These are phyloP conservation scores for Lyophyllum semitale DNA, from an alignment of 768 basidiomycete genomes.

Conservation along the genomic window DNA sequence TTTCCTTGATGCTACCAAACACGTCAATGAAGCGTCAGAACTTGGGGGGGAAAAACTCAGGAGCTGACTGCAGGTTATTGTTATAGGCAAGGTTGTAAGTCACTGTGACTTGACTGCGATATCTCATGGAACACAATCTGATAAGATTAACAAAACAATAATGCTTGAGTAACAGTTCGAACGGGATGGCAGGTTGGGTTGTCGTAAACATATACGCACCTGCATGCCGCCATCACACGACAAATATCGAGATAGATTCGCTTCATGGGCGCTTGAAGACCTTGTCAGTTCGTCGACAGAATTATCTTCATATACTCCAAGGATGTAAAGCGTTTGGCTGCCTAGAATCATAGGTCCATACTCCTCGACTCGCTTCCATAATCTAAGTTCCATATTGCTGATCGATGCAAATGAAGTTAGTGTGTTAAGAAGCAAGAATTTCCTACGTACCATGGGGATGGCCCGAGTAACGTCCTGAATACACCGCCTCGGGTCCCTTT, in stretches of 20 bases:
- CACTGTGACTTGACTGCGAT: too few relatives aligned
- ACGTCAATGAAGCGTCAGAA: too few relatives aligned
- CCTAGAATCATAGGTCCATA: conserved; percentile 2
- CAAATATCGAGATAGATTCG: not conserved
- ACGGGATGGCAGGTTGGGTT: not conserved
- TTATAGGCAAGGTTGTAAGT: too few relatives aligned
- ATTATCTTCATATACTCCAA: conserved; percentile 19
- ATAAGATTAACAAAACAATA: too few relatives aligned
- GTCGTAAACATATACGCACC: not conserved
- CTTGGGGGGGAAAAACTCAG: too few relatives aligned
- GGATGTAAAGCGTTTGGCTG: conserved; percentile 2
- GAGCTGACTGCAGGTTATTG: too few relatives aligned
- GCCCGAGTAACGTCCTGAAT: not conserved
- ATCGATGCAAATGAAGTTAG: not conserved
- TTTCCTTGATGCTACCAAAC: not conserved
- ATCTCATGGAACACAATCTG: too few relatives aligned
- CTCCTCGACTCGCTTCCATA: not conserved
- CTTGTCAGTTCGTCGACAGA: conserved; percentile 17
- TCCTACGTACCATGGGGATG: not conserved
- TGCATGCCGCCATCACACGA: not conserved
- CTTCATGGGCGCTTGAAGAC: too few relatives aligned
- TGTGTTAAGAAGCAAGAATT: not conserved
- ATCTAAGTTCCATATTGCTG: not conserved
- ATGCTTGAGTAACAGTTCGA: too few relatives aligned
- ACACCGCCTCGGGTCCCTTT: not conserved